Conservation (phyloP, 345 rosid genomes). For the Kernera saxatilis region DNA sequence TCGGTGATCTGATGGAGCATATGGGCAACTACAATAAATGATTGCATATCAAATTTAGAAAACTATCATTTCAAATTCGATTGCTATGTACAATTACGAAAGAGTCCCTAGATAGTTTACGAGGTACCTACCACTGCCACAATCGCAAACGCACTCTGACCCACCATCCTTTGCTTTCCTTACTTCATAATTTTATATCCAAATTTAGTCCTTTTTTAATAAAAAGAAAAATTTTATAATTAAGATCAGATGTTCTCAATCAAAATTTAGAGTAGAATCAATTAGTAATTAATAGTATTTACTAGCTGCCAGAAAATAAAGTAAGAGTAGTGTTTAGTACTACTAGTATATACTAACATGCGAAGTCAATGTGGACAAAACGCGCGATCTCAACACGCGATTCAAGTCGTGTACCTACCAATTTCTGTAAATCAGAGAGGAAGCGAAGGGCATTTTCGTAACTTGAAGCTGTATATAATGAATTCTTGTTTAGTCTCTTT, state of each 20-base stretch:
- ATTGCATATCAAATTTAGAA: slow-evolving; percentile 14
- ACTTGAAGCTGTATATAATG: slow-evolving; percentile 6
- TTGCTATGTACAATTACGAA: not conserved
- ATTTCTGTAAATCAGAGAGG: not conserved
- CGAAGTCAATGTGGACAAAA: slow-evolving; percentile 11
- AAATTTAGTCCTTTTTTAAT: not conserved
- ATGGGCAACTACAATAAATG: slow-evolving; percentile 24
- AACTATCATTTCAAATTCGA: not conserved
- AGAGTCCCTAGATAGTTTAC: not conserved
- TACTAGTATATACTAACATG: too few species aligned
- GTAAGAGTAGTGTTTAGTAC: too few species aligned
- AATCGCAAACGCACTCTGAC: not conserved
- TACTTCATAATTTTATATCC: not conserved
- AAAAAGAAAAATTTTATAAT: too few species aligned
- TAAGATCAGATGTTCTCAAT: not conserved
- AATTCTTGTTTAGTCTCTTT: not conserved
- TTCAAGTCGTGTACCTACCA: slow-evolving; percentile 23
- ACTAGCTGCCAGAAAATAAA: too few species aligned
- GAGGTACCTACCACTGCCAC: not conserved
- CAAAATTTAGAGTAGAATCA: not conserved
- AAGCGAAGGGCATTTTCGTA: slow-evolving; percentile 1
- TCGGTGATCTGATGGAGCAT: slow-evolving; percentile 33
- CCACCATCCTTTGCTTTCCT: not conserved
- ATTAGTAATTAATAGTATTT: not conserved
- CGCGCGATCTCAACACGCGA: slow-evolving; percentile 19